These are phyloP conservation scores for Exophiala sp. DNA, from an alignment of 2,329 filamentous ascomycete genomes.

Conservation along the genomic window DNA sequence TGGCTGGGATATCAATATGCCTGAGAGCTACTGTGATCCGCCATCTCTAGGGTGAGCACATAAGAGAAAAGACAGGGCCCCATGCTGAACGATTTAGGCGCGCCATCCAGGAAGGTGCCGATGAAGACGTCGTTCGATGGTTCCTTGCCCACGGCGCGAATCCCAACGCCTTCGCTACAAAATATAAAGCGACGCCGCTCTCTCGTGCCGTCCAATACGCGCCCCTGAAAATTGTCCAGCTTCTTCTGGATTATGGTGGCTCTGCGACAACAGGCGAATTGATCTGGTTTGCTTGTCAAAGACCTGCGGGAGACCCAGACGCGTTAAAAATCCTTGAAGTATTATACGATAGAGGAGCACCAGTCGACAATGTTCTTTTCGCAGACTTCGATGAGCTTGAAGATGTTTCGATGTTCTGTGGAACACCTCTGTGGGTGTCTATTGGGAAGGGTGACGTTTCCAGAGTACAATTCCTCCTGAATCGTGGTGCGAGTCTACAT, in stretches of 20 bases:
- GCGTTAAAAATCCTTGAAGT: not conserved
- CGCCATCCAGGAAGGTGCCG: constrained; percentile 1
- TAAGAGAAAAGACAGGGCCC: constrained; percentile 5
- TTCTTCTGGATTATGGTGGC: not conserved
- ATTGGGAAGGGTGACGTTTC: no score
- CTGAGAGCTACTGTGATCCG: constrained; percentile 1
- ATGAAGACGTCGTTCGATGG: constrained; percentile 9
- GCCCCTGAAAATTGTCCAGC: not conserved
- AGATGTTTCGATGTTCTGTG: not conserved
- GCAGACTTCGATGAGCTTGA: not conserved
- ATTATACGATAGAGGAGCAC: not conserved
- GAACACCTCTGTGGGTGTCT: not conserved
- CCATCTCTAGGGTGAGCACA: constrained; percentile 1
- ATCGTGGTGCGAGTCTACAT: no score
- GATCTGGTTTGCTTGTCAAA: not conserved
- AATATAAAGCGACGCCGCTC: constrained; percentile 4
- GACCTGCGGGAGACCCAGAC: not conserved
- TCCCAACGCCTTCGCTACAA: constrained; percentile 7
- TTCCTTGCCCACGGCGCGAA: constrained; percentile 6
- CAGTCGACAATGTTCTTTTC: not conserved
- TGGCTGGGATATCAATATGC: constrained; percentile 4
- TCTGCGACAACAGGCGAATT: not conserved
- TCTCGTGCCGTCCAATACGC: constrained; percentile 9
- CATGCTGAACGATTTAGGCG: no score
- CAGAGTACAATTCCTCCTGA: no score